Conservation (phyloP, 164 flowering plant genomes). For the Taxillus chinensis region DNA sequence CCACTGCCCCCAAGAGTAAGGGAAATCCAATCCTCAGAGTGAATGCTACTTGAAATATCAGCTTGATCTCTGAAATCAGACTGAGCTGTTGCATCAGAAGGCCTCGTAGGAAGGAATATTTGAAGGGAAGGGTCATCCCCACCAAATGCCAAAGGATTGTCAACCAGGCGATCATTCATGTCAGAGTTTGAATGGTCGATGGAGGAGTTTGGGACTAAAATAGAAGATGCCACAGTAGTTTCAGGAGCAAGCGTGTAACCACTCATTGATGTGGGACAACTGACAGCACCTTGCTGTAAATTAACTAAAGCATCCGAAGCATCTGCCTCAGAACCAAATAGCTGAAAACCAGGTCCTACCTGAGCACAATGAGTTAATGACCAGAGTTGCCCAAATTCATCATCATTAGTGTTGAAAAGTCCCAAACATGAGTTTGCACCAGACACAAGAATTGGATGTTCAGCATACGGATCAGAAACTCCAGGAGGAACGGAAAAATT, state of each 20-base stretch:
- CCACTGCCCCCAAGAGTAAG: conserved; percentile 75
- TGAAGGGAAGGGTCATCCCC: conserved; percentile 82
- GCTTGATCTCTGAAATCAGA: conserved; percentile 42
- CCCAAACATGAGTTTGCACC: conserved; percentile 37
- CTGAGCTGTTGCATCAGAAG: conserved; percentile 39
- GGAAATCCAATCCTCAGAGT: conserved; percentile 82
- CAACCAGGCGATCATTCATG: conserved; percentile 50
- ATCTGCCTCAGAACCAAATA: conserved; percentile 59
- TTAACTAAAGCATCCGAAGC: conserved; percentile 48
- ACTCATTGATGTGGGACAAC: conserved; percentile 40
- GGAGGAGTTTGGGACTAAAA: conserved; percentile 38
- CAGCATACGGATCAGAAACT: conserved; percentile 40
- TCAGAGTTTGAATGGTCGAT: conserved; percentile 28
- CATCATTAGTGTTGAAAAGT: conserved; percentile 37
- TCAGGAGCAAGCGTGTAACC: conserved; percentile 50
- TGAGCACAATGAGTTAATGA: conserved; percentile 42
- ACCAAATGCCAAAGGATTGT: conserved; percentile 63
- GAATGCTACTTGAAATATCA: conserved; percentile 47
- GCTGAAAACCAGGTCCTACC: conserved; percentile 44
- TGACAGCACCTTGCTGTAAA: conserved; percentile 32
- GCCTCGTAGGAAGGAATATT: conserved; percentile 70
- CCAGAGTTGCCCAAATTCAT: conserved; percentile 70
- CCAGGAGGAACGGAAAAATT: conserved; percentile 37
- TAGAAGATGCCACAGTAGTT: conserved; percentile 24
- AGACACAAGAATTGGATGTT: conserved; percentile 34